These are phyloP conservation scores for Solanum arcanum DNA, from an alignment of 257 asterid species.

Conservation along the genomic window DNA sequence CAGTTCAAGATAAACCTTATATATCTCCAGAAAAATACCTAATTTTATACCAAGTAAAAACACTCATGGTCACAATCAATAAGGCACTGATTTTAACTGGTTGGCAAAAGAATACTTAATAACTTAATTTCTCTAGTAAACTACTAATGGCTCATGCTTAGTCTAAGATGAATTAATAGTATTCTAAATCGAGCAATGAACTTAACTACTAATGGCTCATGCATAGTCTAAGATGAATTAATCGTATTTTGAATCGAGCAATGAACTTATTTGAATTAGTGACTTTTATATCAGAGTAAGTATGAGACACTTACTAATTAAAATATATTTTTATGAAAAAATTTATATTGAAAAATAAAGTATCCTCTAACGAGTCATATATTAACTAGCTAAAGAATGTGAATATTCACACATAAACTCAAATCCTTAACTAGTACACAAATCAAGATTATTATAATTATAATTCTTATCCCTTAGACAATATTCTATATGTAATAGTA, in stretches of 20 bases:
- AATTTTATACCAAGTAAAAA: not conserved
- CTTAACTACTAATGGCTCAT: no score
- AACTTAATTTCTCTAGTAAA: no score
- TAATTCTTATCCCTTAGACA: not conserved
- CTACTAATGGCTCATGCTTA: no score
- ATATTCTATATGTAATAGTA: not conserved
- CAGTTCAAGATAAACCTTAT: not conserved
- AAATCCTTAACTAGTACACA: not conserved
- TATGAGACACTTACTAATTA: not conserved
- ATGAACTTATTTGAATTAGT: not conserved
- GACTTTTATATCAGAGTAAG: not conserved
- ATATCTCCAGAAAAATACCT: not conserved
- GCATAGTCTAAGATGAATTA: no score
- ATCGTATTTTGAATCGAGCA: not conserved
- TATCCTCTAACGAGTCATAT: rapidly evolving
- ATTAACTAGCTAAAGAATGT: not conserved
- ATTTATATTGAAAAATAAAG: not conserved
- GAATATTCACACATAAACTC: not conserved
- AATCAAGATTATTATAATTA: not conserved
- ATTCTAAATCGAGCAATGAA: no score
- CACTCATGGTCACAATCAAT: not conserved
- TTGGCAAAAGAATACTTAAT: no score
- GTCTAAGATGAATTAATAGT: no score
- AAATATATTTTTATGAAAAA: not conserved
- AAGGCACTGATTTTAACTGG: not conserved